Base-by-base conservation (phyloP, 2,329 filamentous ascomycete genomes). In the Arthrobotrys sphaeroides region DNA sequence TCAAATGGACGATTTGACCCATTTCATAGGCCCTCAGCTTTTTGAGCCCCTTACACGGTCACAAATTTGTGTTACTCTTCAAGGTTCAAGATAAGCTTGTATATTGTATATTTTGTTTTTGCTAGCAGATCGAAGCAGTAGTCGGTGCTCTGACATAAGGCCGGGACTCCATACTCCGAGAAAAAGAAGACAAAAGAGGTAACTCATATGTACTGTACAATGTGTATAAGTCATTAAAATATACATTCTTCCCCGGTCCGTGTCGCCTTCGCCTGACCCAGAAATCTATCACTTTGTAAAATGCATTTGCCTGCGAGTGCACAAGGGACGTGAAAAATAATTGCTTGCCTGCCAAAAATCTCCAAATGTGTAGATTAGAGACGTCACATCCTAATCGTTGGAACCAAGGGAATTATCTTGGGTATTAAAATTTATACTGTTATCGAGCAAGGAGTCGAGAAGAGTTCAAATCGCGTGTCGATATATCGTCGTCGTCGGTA, bases 151-250 rank as follows among this genome's bases (percentile, higher is more conserved):
- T n/a, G n/a, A n/a, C n/a, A n/a, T 33, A 51, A 33, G 47, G 26
- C 24, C 36, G 20, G 20, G 47, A 33, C 47, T 36, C 47, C 47
- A 36, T 28, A 49, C 45, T 49, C 45, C 45, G 3, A 51, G 36
- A 33, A n/a, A n/a, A n/a, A n/a, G n/a, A n/a, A n/a, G n/a, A n/a
- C n/a, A n/a, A n/a, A n/a, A n/a, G n/a, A 20, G 26, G 24, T 33
- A 20, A 16, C 47, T 53, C 47, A 33, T 53, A 33, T 53, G 36
- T 53, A 43, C 16, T 53, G n/a, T 36, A 53, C 47, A 26, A n/a
- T n/a, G 36, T 18, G 7, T 3, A 12, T 53, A 12, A 53, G 13
- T 38, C 31, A n/a, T 55, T 2, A 36, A 55, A 55, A 38, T 38
- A 22, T 38, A 53, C 47, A 26, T 49, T 40, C 36, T 40, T n/a